A percentile compares a stretch with the other conserved stretches of the same genome.
Evolutionary conservation across 345 rosid species (phyloP).

Genomic region (Rhodamnia rubescens): DNA sequence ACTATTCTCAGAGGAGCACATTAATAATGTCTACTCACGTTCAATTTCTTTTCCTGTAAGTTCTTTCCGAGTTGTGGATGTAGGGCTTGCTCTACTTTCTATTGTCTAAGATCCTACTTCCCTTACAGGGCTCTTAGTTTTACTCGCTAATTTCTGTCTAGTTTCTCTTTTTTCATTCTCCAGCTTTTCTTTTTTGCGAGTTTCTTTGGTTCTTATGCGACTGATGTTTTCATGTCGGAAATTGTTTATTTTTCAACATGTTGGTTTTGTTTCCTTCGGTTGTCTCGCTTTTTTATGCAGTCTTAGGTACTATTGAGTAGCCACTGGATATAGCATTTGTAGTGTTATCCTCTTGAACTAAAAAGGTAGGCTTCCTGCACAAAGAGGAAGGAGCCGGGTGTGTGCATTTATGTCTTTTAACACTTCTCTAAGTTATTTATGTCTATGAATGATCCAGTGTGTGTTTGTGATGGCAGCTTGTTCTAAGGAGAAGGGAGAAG

Average conservation of each 20-base stretch:
- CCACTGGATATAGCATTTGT: neutral
- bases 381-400: neutral
- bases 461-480: neutral
- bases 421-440: neutral
- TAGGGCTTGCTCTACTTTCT: neutral
- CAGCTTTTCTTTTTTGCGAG: neutral
- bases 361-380: neutral
- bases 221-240: neutral
- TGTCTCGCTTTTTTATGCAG: neutral
- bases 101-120: no score
- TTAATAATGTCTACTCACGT: neutral
- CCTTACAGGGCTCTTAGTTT: neutral
- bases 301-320: neutral
- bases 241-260: neutral
- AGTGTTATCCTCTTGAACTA: neutral
- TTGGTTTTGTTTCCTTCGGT: neutral
- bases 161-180: neutral
- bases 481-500: neutral
- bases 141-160: neutral
- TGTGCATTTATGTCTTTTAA: neutral
- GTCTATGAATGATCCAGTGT: neutral
- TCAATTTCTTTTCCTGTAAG: slow-evolving; percentile 4
- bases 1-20: slow-evolving; percentile 20
- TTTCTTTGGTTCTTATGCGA: neutral
- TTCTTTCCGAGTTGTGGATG: neutral